Evolutionary conservation across 2,329 filamentous ascomycete genomes (phyloP), one percentile per base, ranked within the genome.

Genomic region (Fusarium pseudonygamai): DNA sequence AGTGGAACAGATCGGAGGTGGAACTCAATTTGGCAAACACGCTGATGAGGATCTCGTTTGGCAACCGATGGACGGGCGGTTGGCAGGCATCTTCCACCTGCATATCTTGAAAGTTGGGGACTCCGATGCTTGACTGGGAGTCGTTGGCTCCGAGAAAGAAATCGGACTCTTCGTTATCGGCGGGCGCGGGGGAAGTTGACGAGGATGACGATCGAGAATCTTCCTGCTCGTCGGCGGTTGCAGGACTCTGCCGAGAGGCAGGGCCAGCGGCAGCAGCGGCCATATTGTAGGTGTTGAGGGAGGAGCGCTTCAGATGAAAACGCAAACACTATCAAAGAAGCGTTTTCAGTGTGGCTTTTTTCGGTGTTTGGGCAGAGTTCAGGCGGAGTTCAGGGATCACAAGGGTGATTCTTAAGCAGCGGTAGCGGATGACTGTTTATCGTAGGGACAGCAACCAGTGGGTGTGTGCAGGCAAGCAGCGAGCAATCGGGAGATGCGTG

Each of bases 41-140:
- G 82, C 91, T 90, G 79, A 99, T 98, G 80, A 98, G 91, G 70
- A 99, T 93, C 86, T 99, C 96, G 81, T 95, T 96, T 43, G 96
- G 96, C 40, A 99, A 87, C 64, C 93, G 91, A 76, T 93, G 92
- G 68, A 98, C 91, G 53, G 95, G 94, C n/a, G 93, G 91, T 60
- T 91, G 84, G 78, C 92, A 93, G 78, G 89, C 87, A 75, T 90
- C 86, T 79, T 92, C 90, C 72, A 90, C 90, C 80, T 88, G 91
- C 88, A 91, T 92, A 78, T 94, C 93, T 79, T 91, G 91, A 67
- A 94, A 88, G 68, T 93, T 92, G 50, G 93, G 93, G 39, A 94
- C 90, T 60, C 94, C 95, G 64, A 98, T 88, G 2, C 96, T 98
- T 2, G 96, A 98, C 81, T 96, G 90, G 8, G 96, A 98, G 84